phyloP scores from a whole-genome alignment of 495 filamentous ascomycete species.

The Neurospora intermedia region DNA sequence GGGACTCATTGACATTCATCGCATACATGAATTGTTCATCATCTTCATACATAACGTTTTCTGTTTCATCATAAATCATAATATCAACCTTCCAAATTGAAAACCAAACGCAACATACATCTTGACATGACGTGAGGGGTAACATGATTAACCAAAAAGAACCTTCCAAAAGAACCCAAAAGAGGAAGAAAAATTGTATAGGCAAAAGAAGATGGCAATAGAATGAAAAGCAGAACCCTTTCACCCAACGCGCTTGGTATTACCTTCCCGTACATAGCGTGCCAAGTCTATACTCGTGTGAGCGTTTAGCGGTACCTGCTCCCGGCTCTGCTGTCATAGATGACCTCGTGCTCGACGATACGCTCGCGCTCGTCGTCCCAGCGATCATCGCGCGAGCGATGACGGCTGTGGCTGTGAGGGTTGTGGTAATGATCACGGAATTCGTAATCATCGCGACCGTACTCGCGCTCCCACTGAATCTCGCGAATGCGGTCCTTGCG shows the following conservation, averaged over 20 bases:
- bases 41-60: background rate
- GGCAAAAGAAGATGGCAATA: background rate
- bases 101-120: background rate
- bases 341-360: conserved; percentile 46
- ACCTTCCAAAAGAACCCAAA: background rate
- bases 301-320: conserved; percentile 18
- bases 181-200: background rate
- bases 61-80: background rate
- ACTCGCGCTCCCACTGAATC: conserved; percentile 68
- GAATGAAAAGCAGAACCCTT: background rate
- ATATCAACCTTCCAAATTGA: background rate
- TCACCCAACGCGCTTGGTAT: background rate
- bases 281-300: background rate
- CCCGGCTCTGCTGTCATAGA: conserved; percentile 35
- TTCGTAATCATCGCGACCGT: conserved; percentile 49
- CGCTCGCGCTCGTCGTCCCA: conserved; percentile 48
- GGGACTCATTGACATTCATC: background rate
- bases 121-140: background rate
- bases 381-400: conserved; percentile 21
- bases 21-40: background rate
- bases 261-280: background rate
- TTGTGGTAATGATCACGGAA: conserved; percentile 34
- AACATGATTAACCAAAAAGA: background rate
- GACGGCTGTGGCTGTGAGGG: conserved; percentile 19
- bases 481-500: conserved; percentile 70